These are phyloP conservation scores for Taxawa tesnikishii DNA, from an alignment of 2,329 filamentous ascomycete genomes.

Conservation along the genomic window DNA sequence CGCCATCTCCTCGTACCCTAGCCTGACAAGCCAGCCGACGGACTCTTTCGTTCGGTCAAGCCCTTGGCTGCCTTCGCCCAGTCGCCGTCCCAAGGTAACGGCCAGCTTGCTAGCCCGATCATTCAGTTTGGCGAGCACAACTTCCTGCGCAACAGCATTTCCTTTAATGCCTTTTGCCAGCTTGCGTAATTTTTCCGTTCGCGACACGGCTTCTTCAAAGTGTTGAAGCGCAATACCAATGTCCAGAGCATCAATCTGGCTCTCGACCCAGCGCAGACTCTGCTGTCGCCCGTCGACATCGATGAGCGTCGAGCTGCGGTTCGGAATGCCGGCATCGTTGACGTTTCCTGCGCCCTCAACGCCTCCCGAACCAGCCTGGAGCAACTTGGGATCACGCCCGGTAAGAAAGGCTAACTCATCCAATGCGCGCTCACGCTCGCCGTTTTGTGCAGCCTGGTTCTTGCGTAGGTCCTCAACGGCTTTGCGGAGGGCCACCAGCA, in stretches of 20 bases:
- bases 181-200: slow-evolving; percentile 73
- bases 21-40: slow-evolving; percentile 68
- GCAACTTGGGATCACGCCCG: slow-evolving; percentile 32
- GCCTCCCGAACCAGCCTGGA: slow-evolving; percentile 57
- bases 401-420: slow-evolving; percentile 18
- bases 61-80: slow-evolving; percentile 68
- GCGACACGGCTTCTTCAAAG: slow-evolving; percentile 72
- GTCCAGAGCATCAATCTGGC: slow-evolving; percentile 88
- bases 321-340: slow-evolving; percentile 8
- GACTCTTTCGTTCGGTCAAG: slow-evolving; percentile 67
- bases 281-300: slow-evolving; percentile 96
- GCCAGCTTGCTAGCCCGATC: slow-evolving; percentile 71
- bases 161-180: slow-evolving; percentile 71
- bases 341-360: slow-evolving; percentile 28
- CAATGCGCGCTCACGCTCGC: slow-evolving; percentile 60
- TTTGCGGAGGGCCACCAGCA: slow-evolving; percentile 85
- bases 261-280: slow-evolving; percentile 89
- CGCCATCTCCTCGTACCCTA: slow-evolving; percentile 84
- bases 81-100: slow-evolving; percentile 60
- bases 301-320: slow-evolving; percentile 53
- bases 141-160: slow-evolving; percentile 78
- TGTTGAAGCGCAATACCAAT: slow-evolving; percentile 88
- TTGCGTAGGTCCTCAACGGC: slow-evolving; percentile 86
- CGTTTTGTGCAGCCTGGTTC: slow-evolving; percentile 71
- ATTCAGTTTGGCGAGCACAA: slow-evolving; percentile 83